Base-by-base conservation (phyloP, 2,329 filamentous ascomycete species). In the Plenodomus lindquistii region DNA sequence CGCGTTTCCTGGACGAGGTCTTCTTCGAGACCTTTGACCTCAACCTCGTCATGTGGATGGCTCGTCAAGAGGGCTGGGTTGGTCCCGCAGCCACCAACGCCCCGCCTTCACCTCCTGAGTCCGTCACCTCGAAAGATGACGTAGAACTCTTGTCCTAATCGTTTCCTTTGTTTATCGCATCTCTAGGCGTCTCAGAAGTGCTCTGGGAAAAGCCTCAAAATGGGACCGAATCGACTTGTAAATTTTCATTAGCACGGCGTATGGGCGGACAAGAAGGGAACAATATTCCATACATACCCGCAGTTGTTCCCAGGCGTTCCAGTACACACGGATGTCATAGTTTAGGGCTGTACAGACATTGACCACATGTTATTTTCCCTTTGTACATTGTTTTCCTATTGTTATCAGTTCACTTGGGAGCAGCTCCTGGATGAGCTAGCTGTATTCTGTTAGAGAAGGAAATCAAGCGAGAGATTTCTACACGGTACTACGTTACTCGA, bases 21-120 rank as follows among this genome's bases (percentile, higher is more conserved):
- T 75, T 78, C 60, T 78, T 79, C 52, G 67, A 71, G 40, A 58
- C 63, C 20, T 79, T 77, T 57, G 73, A 78, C 51, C 66, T 75
- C 31, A 70, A 72, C 27, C 59, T 64, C 2, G 65, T 78, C 40
- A 67, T 73, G 52, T 73, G 71, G 69, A 60, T 67, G 37, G 71
- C 70, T 10, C 66, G 70, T 15, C 55, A 59, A 20, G 62, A 71
- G 34, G 54, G 62, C 15, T 71, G 68, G 68, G 52, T 60, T 15
- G 44, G 49, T 13, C 55, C 60, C 13, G 46, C 43, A 24, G 24
- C 52, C 1, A 54, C 55, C 5, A 48, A 54, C 7, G 52, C 58
- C 7, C 64, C 57, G 8, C 58, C 57, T 13, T 63, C 62, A 10
- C 65, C 62, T 17, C 62, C 58, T 11, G 57, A 58, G 16, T 60